Evolutionary conservation across 345 rosid species (phyloP), one percentile per base, ranked within the genome.

Genomic region (Theobroma cacao): DNA sequence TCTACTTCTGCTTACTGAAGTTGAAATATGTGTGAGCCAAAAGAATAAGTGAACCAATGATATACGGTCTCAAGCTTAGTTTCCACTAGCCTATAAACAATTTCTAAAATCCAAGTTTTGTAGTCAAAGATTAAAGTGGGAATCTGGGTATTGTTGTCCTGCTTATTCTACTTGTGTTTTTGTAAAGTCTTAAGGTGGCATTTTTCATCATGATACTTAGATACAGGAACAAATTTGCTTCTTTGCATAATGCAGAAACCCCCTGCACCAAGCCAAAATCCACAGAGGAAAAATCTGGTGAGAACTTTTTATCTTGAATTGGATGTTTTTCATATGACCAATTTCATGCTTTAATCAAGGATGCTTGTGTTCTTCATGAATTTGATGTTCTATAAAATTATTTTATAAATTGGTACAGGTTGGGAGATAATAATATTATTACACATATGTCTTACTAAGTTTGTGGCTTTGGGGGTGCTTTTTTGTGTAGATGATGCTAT

Each of bases 221-320:
- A 75, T 28, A 36, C 50, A n/a, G 30, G 34, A 72, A 76, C 72
- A 85, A 40, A 82, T 77, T 9, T 75, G 62, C 26, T 53, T 73
- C 1, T 75, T 62, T 63, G 45, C 20, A 59, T 88, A 26, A 36
- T 87, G 91, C 94, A 93, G 98, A 95, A 85, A 88, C 69, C 72
- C 98, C 98, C 56, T 95, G 98, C 82, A 75, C 65, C 45, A 90
- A 89, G 83, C 90, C 91, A 45, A 86, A 70, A 61, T 56, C 86
- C 5, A 7, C 82, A 0, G 80, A 79, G 79, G 88, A 82, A 75
- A 89, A 83, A 69, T 77, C 87, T 69, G 58, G 94, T 93, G 83
- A 74, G 83, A 11, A 76, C 36, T 68, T 66, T 4, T 68, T 74
- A 58, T 63, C 45, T 71, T 3, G 34, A 61, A 72, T 12, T 66